Percentiles rank a stretch among this genome's conserved stretches.
These are phyloP conservation scores for Mitragyna speciosa DNA, from an alignment of 257 asterid species.

Conservation along the genomic window DNA sequence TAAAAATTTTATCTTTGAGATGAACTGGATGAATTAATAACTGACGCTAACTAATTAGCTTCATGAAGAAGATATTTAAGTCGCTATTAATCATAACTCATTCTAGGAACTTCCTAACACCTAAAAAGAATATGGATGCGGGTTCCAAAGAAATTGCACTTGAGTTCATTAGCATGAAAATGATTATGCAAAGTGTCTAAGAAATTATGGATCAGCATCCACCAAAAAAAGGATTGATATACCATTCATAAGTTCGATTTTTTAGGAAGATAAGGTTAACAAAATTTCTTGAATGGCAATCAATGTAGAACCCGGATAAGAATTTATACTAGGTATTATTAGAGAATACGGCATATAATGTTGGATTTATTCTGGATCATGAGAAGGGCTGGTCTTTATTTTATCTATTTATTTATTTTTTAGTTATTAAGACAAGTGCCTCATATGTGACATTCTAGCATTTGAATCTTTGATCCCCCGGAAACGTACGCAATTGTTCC, in stretches of 20 bases:
- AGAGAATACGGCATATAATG: too few relatives aligned
- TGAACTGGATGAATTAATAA: too few relatives aligned
- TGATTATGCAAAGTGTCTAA: not conserved
- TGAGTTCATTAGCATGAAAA: not conserved
- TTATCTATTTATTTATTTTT: too few relatives aligned
- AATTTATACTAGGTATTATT: too few relatives aligned
- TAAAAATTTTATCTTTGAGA: too few relatives aligned
- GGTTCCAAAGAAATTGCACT: not conserved
- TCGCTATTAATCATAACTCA: too few relatives aligned
- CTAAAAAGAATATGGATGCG: not conserved
- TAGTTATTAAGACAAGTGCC: not conserved
- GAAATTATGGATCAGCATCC: not conserved
- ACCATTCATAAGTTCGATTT: not conserved
- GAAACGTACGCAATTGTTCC: slow-evolving; percentile 7
- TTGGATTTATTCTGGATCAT: too few relatives aligned
- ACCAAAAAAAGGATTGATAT: not conserved
- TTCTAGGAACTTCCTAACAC: too few relatives aligned
- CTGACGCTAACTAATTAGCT: too few relatives aligned
- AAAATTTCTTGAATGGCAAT: not conserved
- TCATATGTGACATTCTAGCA: slow-evolving; percentile 4
- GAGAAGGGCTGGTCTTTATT: too few relatives aligned
- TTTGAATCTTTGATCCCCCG: slow-evolving; percentile 10
- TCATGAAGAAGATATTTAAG: too few relatives aligned
- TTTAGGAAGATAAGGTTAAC: not conserved
- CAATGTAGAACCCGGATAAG: not conserved